phyloP scores from a whole-genome alignment of 2,329 filamentous ascomycete genomes.

The Phaeosphaeriaceae sp. region DNA sequence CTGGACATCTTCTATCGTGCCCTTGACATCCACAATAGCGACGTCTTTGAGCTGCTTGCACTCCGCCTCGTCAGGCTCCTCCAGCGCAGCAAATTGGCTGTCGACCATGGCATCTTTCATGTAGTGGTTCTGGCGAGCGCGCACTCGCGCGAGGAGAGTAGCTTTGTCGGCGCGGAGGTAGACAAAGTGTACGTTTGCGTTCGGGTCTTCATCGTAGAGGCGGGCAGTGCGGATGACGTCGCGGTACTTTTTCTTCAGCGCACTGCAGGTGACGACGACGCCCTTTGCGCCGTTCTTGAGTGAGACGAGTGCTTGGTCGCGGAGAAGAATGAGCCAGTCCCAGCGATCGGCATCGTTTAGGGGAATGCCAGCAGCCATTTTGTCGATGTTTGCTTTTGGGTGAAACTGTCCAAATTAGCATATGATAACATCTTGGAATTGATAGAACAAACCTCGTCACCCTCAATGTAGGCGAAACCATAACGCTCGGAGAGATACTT shows the following conservation, averaged over 20 bases:
- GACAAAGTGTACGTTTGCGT: conserved; percentile 78
- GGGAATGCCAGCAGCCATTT: conserved; percentile 85
- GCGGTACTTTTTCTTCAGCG: conserved; percentile 95
- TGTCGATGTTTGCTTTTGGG: conserved; percentile 66
- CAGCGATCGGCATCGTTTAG: conserved; percentile 93
- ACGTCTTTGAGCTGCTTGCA: conserved; percentile 56
- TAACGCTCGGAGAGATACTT: conserved; percentile 54
- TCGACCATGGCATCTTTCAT: conserved; percentile 97
- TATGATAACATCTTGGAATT: background rate
- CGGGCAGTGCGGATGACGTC: conserved; percentile 67
- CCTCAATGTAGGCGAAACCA: conserved; percentile 57
- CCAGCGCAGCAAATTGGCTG: conserved; percentile 88
- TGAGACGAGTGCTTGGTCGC: conserved; percentile 52
- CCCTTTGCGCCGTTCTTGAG: conserved; percentile 53
- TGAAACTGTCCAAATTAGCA: conserved; percentile 51
- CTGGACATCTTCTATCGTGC: conserved; percentile 50
- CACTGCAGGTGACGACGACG: conserved; percentile 96
- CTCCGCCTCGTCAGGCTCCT: conserved; percentile 76
- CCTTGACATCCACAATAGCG: conserved; percentile 55
- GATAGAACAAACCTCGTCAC: conserved; percentile 54
- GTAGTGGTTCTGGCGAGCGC: conserved; percentile 80
- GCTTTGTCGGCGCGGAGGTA: conserved; percentile 83
- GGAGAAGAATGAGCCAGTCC: conserved; percentile 80
- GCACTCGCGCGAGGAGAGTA: conserved; percentile 77
- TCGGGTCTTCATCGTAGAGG: conserved; percentile 54